Percentiles rank a stretch among this genome's conserved stretches.
Conservation (phyloP, 169 alveolate species). For the Plasmodium yoelii region DNA sequence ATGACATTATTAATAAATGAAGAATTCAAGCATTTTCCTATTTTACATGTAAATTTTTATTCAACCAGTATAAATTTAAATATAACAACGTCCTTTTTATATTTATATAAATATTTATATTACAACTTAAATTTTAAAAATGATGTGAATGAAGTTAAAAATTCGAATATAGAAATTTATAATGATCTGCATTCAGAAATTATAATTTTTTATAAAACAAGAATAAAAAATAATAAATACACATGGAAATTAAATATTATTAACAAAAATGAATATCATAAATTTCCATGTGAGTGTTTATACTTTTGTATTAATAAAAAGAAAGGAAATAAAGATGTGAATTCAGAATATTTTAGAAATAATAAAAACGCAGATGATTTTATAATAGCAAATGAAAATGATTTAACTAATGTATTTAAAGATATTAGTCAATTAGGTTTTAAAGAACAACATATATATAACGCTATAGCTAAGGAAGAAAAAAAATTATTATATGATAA, state of each 20-base stretch:
- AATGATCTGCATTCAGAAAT: constrained; percentile 70
- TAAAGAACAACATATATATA: constrained; percentile 27
- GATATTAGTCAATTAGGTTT: constrained; percentile 58
- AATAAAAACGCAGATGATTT: constrained; percentile 39
- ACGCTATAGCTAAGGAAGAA: constrained; percentile 53
- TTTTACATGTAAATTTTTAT: constrained; percentile 25
- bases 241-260: constrained; percentile 53
- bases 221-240: constrained; percentile 68
- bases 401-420: constrained; percentile 42
- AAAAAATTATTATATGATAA: constrained; percentile 63
- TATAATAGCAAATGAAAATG: constrained; percentile 60
- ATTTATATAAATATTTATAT: constrained; percentile 39
- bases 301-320: constrained; percentile 66
- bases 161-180: constrained; percentile 59
- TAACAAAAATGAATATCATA: constrained; percentile 60
- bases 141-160: constrained; percentile 54
- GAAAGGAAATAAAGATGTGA: constrained; percentile 33
- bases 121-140: constrained; percentile 50
- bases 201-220: constrained; percentile 61
- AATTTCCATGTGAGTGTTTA: constrained; percentile 66
- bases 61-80: constrained; percentile 55
- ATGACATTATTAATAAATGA: constrained; percentile 35
- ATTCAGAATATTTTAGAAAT: constrained; percentile 27
- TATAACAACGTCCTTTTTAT: constrained; percentile 60
- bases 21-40: constrained; percentile 47